A percentile compares a stretch with the other conserved stretches of the same genome.
Conservation (phyloP, 352 stramenopile genomes). For the Phytophthora macrochlamydospora region DNA sequence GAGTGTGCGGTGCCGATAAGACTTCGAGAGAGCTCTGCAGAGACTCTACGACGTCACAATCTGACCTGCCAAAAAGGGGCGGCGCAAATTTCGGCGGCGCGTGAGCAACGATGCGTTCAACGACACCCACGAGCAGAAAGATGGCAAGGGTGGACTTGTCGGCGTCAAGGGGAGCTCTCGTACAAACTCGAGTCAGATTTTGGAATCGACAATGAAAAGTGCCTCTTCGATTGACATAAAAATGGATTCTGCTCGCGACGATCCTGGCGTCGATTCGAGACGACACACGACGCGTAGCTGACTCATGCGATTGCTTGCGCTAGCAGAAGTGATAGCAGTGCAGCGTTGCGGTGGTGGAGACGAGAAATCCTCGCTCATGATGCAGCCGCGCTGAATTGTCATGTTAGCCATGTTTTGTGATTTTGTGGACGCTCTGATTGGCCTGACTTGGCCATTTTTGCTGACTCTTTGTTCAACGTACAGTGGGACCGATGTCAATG, state of each 20-base stretch:
- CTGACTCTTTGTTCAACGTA: slow-evolving; percentile 19
- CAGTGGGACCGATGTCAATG: slow-evolving; percentile 11
- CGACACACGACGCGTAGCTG: neutral
- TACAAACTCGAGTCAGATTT: neutral
- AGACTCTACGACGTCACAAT: slow-evolving; percentile 17
- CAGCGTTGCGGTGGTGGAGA: no score
- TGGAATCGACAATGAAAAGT: slow-evolving; percentile 17
- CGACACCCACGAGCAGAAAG: slow-evolving; percentile 13
- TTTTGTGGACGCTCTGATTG: neutral
- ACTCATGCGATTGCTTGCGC: neutral
- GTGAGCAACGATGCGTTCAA: slow-evolving; percentile 9
- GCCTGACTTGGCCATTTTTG: neutral
- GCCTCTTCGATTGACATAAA: slow-evolving; percentile 26
- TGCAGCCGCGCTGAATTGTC: neutral
- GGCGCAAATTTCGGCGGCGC: neutral
- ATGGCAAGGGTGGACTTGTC: neutral
- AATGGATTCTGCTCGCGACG: slow-evolving; percentile 23
- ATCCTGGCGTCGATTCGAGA: neutral
- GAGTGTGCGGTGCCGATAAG: slow-evolving; percentile 16
- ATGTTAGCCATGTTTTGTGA: neutral
- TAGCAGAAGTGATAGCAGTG: no score
- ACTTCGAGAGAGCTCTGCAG: slow-evolving; percentile 4
- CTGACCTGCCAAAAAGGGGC: neutral
- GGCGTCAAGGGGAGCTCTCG: no score
- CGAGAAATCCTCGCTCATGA: no score